Evolutionary conservation across 805 yeast species (phyloP).

Genomic region (Yarrowia sp.): DNA sequence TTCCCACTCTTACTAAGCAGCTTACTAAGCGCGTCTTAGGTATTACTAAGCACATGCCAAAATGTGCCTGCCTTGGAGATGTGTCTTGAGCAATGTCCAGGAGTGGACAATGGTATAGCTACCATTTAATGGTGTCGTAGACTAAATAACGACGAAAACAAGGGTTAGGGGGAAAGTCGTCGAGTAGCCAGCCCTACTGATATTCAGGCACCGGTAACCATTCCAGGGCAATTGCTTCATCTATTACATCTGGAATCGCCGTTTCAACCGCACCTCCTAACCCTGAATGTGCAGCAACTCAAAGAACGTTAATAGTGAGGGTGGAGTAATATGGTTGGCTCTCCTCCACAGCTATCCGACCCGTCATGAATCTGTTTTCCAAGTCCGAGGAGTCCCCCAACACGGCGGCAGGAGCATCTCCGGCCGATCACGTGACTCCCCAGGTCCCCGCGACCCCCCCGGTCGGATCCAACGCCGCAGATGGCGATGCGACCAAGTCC

Average conservation of each 20-base stretch:
- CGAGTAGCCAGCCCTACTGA: too few species aligned
- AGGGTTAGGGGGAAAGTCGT: too few species aligned
- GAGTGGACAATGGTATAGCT: too few species aligned
- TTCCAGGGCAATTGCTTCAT: not conserved
- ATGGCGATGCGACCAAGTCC: not conserved
- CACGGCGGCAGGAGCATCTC: not conserved
- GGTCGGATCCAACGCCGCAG: not conserved
- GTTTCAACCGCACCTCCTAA: not conserved
- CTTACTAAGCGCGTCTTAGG: too few species aligned
- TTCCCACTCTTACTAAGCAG: too few species aligned
- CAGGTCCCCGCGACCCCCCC: not conserved
- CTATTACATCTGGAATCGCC: too few species aligned
- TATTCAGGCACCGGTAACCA: not conserved
- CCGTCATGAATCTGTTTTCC: slow-evolving; percentile 28
- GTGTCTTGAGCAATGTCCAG: too few species aligned
- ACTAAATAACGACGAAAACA: too few species aligned
- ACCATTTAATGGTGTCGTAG: too few species aligned
- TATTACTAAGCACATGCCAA: too few species aligned
- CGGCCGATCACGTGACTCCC: not conserved
- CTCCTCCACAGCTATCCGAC: not conserved
- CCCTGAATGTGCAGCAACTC: slow-evolving; percentile 34
- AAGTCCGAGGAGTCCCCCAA: slow-evolving; percentile 19
- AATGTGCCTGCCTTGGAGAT: too few species aligned
- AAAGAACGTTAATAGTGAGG: not conserved
- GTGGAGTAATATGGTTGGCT: slow-evolving; percentile 1